phyloP scores from a whole-genome alignment of 2,329 filamentous ascomycete genomes.

The Lachnellula subtilissima region DNA sequence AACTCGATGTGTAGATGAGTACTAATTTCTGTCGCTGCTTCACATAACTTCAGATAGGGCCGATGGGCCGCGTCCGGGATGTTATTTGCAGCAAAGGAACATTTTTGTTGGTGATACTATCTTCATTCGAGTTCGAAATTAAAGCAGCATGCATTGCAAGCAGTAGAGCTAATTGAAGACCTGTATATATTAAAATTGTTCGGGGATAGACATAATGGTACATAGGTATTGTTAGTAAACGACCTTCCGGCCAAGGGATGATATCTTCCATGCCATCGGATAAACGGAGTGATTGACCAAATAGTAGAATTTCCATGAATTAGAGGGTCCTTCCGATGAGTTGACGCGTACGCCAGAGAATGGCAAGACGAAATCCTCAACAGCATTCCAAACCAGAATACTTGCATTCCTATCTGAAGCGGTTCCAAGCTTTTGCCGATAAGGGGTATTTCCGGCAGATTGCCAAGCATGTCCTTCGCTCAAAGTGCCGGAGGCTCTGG shows the following conservation, averaged over 20 bases:
- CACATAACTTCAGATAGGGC: background rate
- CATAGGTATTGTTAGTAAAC: background rate
- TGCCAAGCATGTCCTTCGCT: background rate
- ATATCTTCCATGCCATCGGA: background rate
- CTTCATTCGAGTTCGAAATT: background rate
- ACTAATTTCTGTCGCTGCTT: background rate
- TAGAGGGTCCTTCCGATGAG: background rate
- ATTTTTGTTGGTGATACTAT: background rate
- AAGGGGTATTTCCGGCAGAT: conserved; percentile 6
- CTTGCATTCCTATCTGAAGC: background rate
- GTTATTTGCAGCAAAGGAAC: background rate
- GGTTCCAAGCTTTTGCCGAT: background rate
- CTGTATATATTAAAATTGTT: background rate
- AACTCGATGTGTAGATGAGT: background rate
- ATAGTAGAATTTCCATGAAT: background rate
- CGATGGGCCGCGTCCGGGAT: background rate
- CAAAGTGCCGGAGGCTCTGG: background rate
- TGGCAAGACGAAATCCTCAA: background rate
- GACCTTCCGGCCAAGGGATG: background rate
- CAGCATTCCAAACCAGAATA: background rate
- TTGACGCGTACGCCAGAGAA: background rate
- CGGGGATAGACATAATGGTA: background rate
- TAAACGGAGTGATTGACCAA: background rate
- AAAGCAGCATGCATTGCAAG: background rate
- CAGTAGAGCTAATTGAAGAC: background rate